phyloP scores from a whole-genome alignment of 805 yeast genomes.

The Kuraishia hungarica region DNA sequence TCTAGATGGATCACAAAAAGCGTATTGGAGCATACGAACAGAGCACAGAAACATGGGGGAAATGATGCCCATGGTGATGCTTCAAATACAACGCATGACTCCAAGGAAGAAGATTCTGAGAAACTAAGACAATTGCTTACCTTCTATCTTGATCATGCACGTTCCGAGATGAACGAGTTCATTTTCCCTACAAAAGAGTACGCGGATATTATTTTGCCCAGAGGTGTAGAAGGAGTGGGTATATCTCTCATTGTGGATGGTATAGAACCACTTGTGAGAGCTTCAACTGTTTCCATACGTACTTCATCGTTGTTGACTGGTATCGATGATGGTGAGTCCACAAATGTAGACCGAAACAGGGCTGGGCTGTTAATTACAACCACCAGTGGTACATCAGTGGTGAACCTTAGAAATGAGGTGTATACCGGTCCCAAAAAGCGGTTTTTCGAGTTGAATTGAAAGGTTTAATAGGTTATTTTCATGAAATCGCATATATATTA shows the following conservation, averaged over 20 bases:
- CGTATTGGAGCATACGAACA: conserved; percentile 8
- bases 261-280: conserved; percentile 28
- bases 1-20: conserved; percentile 62
- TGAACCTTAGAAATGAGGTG: background rate
- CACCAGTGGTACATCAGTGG: conserved; percentile 6
- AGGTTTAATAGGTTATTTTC: no score
- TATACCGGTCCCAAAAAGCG: background rate
- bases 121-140: conserved; percentile 28
- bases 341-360: background rate
- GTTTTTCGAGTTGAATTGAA: conserved; percentile 1
- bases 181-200: conserved; percentile 60
- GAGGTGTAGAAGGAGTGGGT: conserved; percentile 56
- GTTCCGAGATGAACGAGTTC: conserved; percentile 60
- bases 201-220: conserved; percentile 70
- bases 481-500: background rate
- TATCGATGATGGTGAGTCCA: conserved; percentile 1
- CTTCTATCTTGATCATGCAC: conserved; percentile 43
- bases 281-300: conserved; percentile 1
- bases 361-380: conserved; percentile 4
- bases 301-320: conserved; percentile 4
- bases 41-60: conserved; percentile 4
- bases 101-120: background rate
- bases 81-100: background rate
- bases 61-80: background rate
- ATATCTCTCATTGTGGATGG: conserved; percentile 59